Evolutionary conservation across 2,329 filamentous ascomycete species (phyloP).

Genomic region (Sordariomycetes sp.): DNA sequence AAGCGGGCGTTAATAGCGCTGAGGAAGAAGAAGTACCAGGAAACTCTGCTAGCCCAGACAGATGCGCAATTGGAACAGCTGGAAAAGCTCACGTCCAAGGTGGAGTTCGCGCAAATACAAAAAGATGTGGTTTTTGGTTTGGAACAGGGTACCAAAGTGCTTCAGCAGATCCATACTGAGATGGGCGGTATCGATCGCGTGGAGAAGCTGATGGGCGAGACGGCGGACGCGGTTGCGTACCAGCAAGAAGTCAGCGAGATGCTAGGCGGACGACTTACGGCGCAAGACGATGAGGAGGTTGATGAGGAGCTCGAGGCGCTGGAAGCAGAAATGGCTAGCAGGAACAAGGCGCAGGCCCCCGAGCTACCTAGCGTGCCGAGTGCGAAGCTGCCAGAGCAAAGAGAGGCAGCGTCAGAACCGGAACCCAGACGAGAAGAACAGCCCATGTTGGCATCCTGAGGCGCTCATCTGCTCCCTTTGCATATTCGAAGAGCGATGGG

Average conservation of each 20-base stretch:
- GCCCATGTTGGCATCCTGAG: too few species aligned
- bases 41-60: constrained; percentile 78
- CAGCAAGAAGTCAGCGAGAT: constrained; percentile 93
- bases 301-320: constrained; percentile 87
- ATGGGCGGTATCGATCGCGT: constrained; percentile 93
- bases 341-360: constrained; percentile 3
- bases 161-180: constrained; percentile 86
- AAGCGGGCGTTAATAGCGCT: constrained; percentile 76
- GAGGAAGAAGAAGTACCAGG: constrained; percentile 93
- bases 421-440: too few species aligned
- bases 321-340: constrained; percentile 35
- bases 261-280: constrained; percentile 79
- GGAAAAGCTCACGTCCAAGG: constrained; percentile 76
- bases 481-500: too few species aligned
- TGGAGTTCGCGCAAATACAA: constrained; percentile 94
- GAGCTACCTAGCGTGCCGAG: constrained; percentile 20
- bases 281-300: constrained; percentile 94
- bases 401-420: too few species aligned
- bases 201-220: constrained; percentile 91
- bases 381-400: constrained; percentile 19
- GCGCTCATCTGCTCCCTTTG: too few species aligned
- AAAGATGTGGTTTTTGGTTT: constrained; percentile 92
- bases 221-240: constrained; percentile 82
- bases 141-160: constrained; percentile 81
- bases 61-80: constrained; percentile 91